phyloP scores from a whole-genome alignment of 2,329 filamentous ascomycete species.

The Mycogone perniciosa region DNA sequence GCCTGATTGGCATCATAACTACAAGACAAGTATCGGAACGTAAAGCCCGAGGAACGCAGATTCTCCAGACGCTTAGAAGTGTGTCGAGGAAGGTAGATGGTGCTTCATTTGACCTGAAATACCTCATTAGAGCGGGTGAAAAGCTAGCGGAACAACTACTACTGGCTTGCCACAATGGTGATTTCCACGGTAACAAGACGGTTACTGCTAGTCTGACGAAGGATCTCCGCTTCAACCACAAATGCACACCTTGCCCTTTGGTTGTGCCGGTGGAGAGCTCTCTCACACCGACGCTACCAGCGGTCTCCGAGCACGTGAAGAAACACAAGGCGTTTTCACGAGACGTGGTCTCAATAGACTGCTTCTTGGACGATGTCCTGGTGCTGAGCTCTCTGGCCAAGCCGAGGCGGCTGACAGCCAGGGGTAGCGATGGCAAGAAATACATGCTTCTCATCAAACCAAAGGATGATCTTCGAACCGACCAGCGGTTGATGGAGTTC shows the following conservation, averaged over 20 bases:
- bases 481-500: constrained; percentile 98
- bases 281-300: constrained; percentile 75
- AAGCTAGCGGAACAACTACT: constrained; percentile 78
- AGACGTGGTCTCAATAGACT: constrained; percentile 75
- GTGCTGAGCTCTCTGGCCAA: constrained; percentile 89
- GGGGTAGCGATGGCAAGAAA: constrained; percentile 78
- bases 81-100: constrained; percentile 47
- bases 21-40: constrained; percentile 66
- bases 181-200: constrained; percentile 61
- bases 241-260: constrained; percentile 71
- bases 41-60: constrained; percentile 43
- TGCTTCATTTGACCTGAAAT: constrained; percentile 54
- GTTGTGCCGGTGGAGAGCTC: constrained; percentile 86
- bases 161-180: constrained; percentile 69
- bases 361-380: constrained; percentile 80
- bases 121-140: constrained; percentile 70
- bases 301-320: constrained; percentile 61
- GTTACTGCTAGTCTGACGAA: constrained; percentile 66
- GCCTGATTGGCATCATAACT: constrained; percentile 78
- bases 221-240: constrained; percentile 79
- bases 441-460: constrained; percentile 96
- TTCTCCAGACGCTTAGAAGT: constrained; percentile 44
- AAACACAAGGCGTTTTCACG: constrained; percentile 82
- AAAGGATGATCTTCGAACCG: constrained; percentile 94
- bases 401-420: constrained; percentile 80